Evolutionary conservation across 305 asterid genomes (phyloP).

Genomic region (Euphrasia arctica): DNA sequence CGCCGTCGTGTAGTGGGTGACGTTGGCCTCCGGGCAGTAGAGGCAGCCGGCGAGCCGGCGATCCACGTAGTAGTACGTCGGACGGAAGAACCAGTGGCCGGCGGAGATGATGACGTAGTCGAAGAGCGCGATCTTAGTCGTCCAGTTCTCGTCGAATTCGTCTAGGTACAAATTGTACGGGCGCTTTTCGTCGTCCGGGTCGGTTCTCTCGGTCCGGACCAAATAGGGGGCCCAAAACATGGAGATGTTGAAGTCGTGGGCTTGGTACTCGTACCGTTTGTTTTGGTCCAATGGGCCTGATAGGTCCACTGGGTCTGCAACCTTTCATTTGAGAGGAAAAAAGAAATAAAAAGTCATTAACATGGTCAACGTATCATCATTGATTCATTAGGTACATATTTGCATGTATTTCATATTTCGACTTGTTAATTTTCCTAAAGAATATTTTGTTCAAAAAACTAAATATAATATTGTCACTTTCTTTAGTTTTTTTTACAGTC

Average conservation of each 20-base stretch:
- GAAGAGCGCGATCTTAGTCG: conserved; percentile 29
- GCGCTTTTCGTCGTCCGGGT: conserved; percentile 43
- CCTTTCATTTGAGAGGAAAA: conserved; percentile 30
- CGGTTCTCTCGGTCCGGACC: conserved; percentile 37
- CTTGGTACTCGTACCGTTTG: conserved; percentile 53
- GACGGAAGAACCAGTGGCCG: conserved; percentile 74
- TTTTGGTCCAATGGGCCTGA: conserved; percentile 50
- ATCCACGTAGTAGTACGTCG: conserved; percentile 47
- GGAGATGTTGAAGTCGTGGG: conserved; percentile 63
- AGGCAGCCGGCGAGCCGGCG: conserved; percentile 52
- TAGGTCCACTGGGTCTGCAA: conserved; percentile 40
- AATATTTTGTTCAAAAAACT: too few relatives aligned
- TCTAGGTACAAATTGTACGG: conserved; percentile 54
- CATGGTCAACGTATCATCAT: too few relatives aligned
- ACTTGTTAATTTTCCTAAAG: background rate
- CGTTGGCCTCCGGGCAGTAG: conserved; percentile 57
- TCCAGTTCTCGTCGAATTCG: conserved; percentile 49
- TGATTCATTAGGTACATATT: background rate
- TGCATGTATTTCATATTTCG: too few relatives aligned
- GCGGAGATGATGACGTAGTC: conserved; percentile 59
- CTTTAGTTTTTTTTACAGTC: background rate
- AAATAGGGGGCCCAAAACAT: conserved; percentile 77
- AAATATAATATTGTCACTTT: background rate
- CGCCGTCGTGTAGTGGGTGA: conserved; percentile 43
- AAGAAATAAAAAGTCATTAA: background rate